A percentile compares a stretch with the other conserved stretches of the same genome.
phyloP scores from a whole-genome alignment of 1,284 basidiomycete genomes.

The Rhodotorula sp. region DNA sequence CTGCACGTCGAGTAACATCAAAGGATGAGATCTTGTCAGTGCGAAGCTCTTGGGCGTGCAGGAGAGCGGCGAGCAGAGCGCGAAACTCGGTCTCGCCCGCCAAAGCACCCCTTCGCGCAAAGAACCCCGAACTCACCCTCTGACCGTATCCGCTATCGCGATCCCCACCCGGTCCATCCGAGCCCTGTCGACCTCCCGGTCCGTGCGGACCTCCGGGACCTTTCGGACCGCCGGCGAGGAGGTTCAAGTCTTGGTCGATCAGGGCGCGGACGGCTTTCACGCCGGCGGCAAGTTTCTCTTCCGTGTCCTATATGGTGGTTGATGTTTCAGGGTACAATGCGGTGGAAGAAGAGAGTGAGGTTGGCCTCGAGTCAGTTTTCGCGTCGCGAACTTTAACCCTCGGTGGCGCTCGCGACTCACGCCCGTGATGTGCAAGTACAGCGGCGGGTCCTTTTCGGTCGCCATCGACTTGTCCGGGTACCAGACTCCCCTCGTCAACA shows the following conservation, averaged over 20 bases:
- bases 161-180: not conserved
- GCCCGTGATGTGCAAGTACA: constrained; percentile 92
- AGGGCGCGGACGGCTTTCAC: constrained; percentile 75
- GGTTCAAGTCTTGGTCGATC: constrained; percentile 78
- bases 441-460: constrained; percentile 84
- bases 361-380: not conserved
- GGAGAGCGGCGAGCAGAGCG: not conserved
- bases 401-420: constrained; percentile 10
- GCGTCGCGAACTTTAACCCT: fast-evolving
- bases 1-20: constrained; percentile 45
- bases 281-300: constrained; percentile 75
- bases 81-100: too few species aligned
- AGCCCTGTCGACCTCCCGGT: not conserved
- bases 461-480: constrained; percentile 86
- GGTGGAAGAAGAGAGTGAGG: too few species aligned
- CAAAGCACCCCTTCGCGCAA: not conserved
- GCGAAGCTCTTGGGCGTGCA: not conserved
- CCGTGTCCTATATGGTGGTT: constrained; percentile 54
- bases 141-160: constrained; percentile 18
- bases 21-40: not conserved
- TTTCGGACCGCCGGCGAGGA: constrained; percentile 65
- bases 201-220: not conserved
- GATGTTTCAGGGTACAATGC: not conserved
- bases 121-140: constrained; percentile 9
- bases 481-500: constrained; percentile 90